Conservation (phyloP, 1,284 basidiomycete genomes). For the Baeospora myosura region DNA sequence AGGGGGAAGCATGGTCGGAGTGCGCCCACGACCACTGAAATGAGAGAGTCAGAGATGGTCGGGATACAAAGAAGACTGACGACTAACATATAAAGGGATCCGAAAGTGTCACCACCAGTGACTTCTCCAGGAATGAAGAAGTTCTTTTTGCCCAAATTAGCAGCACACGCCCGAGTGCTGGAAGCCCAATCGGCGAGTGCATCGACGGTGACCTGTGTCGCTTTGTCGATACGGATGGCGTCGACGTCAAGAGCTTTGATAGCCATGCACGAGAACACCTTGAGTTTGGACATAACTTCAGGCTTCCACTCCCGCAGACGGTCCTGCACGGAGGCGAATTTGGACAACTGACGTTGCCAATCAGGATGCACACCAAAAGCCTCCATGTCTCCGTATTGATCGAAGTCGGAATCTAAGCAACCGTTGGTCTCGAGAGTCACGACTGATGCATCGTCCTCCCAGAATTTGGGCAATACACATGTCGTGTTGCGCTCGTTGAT, state of each 20-base stretch:
- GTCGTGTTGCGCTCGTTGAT: constrained; percentile 62
- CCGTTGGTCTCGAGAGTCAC: constrained; percentile 55
- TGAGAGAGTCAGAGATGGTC: constrained; percentile 4
- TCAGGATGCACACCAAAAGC: constrained; percentile 93
- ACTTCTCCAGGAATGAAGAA: constrained; percentile 90
- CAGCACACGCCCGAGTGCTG: constrained; percentile 68
- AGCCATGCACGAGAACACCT: constrained; percentile 75
- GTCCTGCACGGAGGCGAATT: constrained; percentile 92
- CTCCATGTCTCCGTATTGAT: constrained; percentile 92
- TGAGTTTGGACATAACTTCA: constrained; percentile 46
- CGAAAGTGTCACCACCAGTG: constrained; percentile 90
- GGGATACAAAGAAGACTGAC: neutral
- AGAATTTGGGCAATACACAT: constrained; percentile 73
- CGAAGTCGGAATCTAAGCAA: constrained; percentile 78
- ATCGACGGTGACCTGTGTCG: constrained; percentile 82
- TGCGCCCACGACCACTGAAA: constrained; percentile 76
- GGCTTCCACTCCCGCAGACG: constrained; percentile 79
- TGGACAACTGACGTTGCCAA: constrained; percentile 88
- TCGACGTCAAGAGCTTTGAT: constrained; percentile 85
- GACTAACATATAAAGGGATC: constrained; percentile 73
- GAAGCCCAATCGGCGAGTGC: constrained; percentile 73
- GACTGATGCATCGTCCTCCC: constrained; percentile 65
- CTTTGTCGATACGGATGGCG: constrained; percentile 90
- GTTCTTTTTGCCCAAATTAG: constrained; percentile 67
- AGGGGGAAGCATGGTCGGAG: constrained; percentile 56